Percentiles rank a stretch among this genome's conserved stretches.
Evolutionary conservation across 805 yeast genomes (phyloP).

Genomic region (Cyberlindnera mrakii): DNA sequence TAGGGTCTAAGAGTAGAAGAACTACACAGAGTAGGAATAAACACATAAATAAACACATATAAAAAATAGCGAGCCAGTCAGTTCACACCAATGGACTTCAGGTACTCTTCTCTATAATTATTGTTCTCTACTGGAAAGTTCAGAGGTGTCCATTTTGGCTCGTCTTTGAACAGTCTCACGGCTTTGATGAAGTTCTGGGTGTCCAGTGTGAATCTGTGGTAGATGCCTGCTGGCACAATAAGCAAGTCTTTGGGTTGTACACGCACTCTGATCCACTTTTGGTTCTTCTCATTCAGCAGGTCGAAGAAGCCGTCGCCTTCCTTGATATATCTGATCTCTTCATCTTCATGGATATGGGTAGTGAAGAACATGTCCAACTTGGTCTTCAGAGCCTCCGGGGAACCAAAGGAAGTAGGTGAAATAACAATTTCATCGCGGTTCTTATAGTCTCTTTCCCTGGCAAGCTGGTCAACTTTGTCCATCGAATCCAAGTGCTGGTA

Average conservation of each 20-base stretch:
- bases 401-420: conserved; percentile 53
- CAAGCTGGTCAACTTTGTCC: conserved; percentile 57
- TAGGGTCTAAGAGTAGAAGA: not conserved
- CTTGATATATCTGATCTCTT: conserved; percentile 84
- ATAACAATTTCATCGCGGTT: conserved; percentile 72
- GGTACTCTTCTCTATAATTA: conserved; percentile 39
- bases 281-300: conserved; percentile 51
- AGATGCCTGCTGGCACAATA: conserved; percentile 86
- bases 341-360: conserved; percentile 95
- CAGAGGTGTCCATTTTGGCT: conserved; percentile 93
- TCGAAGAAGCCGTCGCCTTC: conserved; percentile 94
- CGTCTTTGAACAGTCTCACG: conserved; percentile 80
- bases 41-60: not conserved
- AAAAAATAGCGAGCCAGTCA: not conserved
- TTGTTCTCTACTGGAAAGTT: conserved; percentile 58
- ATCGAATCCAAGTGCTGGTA: conserved; percentile 46
- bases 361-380: conserved; percentile 67
- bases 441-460: conserved; percentile 64
- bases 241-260: conserved; percentile 58
- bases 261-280: conserved; percentile 72
- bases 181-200: conserved; percentile 62
- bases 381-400: conserved; percentile 54
- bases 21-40: not conserved
- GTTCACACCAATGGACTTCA: conserved; percentile 23
- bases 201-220: conserved; percentile 85